Evolutionary conservation across 257 asterid species (phyloP).

Genomic region (Solanum chilense): DNA sequence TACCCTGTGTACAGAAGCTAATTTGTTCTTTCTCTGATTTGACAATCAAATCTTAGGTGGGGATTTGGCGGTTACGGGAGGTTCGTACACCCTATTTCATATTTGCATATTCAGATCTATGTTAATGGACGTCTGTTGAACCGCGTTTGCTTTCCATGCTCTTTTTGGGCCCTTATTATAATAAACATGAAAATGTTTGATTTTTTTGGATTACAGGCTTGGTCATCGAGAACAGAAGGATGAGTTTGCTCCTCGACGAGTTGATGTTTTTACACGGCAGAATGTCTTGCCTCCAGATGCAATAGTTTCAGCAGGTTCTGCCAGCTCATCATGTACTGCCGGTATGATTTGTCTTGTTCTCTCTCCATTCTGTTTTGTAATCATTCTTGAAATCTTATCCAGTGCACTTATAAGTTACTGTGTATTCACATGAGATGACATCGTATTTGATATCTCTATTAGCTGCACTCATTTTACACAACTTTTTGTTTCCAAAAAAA

Average conservation of each 20-base stretch:
- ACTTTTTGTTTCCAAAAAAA: background rate
- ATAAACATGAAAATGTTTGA: background rate
- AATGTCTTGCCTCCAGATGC: conserved; percentile 78
- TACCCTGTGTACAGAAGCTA: background rate
- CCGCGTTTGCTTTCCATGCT: background rate
- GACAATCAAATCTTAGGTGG: conserved; percentile 48
- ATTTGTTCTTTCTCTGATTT: background rate
- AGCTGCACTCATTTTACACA: background rate
- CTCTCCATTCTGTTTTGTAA: background rate
- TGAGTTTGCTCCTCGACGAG: conserved; percentile 70
- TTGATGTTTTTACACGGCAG: conserved; percentile 77
- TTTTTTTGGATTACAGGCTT: conserved; percentile 46
- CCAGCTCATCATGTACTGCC: conserved; percentile 84
- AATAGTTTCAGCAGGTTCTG: conserved; percentile 81
- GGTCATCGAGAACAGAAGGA: conserved; percentile 98
- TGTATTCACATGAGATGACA: background rate
- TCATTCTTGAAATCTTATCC: background rate
- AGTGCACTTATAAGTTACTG: background rate
- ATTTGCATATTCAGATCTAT: background rate
- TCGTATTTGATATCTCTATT: background rate
- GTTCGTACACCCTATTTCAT: conserved; percentile 21
- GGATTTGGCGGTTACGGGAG: conserved; percentile 99
- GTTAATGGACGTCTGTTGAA: background rate
- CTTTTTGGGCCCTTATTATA: background rate
- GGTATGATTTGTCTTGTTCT: conserved; percentile 31